Percentiles rank a stretch among this genome's conserved stretches.
Evolutionary conservation across 2,329 filamentous ascomycete species (phyloP).

Genomic region (Coleophoma eucalyptorum): DNA sequence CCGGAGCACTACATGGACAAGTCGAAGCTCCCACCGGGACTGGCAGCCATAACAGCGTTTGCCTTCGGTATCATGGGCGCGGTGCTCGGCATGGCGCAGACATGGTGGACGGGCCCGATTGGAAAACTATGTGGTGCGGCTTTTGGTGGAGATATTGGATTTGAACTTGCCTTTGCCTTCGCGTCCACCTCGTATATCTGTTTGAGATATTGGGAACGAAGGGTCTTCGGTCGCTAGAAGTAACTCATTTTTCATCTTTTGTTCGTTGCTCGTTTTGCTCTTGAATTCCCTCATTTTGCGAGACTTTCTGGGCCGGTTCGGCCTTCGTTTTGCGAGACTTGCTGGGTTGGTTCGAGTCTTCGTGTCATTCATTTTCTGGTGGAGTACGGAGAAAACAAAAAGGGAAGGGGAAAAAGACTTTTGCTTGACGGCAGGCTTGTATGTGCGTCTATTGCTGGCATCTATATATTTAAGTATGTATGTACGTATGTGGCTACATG

Average conservation of each 20-base stretch:
- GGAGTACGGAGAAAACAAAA: no score
- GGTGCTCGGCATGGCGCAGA: constrained; percentile 66
- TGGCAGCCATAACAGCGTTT: constrained; percentile 62
- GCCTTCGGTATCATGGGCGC: constrained; percentile 61
- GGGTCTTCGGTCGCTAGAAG: constrained; percentile 32
- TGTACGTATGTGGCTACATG: no score
- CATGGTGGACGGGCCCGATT: constrained; percentile 66
- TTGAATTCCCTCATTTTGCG: no score
- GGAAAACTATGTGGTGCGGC: constrained; percentile 37
- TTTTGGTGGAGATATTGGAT: constrained; percentile 53
- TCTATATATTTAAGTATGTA: no score
- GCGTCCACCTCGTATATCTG: constrained; percentile 46
- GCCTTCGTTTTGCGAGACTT: no score
- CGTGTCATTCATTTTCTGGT: no score
- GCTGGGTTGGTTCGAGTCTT: no score
- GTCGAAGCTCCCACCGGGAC: constrained; percentile 54
- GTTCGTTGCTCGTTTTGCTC: background rate
- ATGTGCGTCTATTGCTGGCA: no score
- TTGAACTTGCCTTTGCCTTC: constrained; percentile 65
- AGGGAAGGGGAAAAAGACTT: no score
- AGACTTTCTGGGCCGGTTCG: no score
- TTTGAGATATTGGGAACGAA: constrained; percentile 36
- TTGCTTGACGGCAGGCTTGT: no score
- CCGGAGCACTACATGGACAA: constrained; percentile 54
- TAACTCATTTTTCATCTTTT: background rate